Base-by-base conservation (phyloP, 306 rosid species). In the Prunus fruticosa region DNA sequence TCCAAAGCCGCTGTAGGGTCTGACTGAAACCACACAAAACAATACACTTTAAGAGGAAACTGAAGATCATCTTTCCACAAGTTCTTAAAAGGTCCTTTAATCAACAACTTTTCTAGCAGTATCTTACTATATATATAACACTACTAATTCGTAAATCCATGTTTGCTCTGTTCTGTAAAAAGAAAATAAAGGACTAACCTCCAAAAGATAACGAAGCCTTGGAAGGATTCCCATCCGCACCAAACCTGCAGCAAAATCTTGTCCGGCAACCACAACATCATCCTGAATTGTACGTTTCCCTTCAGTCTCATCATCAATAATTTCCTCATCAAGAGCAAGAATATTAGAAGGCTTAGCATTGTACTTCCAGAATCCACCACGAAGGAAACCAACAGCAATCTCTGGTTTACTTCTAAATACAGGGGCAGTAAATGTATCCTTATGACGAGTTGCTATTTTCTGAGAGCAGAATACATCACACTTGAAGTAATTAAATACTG, bases 291-390 rank as follows among this genome's bases (percentile, higher is more conserved):
- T 92, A 79, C 86, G 85, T 63, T 90, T 90, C 57, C 78, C 93
- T 77, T 87, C 96, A 57, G 82, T 81, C 71, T 88, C 96, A 77
- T 82, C 81, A 64, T 87, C 88, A 77, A 83, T 58, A 50, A 87
- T 74, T 80, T 89, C 87, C 73, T 88, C 90, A 4, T 78, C 74
- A 47, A 83, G 68, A 78, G 89, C 84, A 80, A 83, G 85, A 80
- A 92, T 76, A 84, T 88, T 92, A 54, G 97, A 86, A 80, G 96
- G 87, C 78, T 92, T 95, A 69, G 96, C 89, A 84, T 87, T 92
- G 83, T 92, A 92, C 89, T 95, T 95, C 99, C 99, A 92, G 77
- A 86, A 95, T 68, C 92, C 97, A 72, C 98, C 99, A 63, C 56
- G 97, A 67, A 90, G 96, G 76, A 95, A 95, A 76, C 97, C 99